These are phyloP conservation scores for Capronia americana DNA, from an alignment of 2,329 filamentous ascomycete genomes.

Conservation along the genomic window DNA sequence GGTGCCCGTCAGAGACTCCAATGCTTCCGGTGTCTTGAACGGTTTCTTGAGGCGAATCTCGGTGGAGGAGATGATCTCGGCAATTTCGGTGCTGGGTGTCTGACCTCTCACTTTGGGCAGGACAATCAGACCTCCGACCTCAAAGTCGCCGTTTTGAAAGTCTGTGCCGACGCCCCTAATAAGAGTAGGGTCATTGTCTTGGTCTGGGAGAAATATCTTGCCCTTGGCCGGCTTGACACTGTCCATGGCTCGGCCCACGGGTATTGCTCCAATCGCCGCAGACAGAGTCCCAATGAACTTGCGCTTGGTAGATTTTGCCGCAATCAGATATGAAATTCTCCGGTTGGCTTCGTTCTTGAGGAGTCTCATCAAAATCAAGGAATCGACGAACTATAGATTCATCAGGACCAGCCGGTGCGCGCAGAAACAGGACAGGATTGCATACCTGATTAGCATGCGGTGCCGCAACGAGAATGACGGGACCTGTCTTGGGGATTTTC, in stretches of 20 bases:
- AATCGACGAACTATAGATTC: slow-evolving; percentile 80
- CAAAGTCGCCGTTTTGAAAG: slow-evolving; percentile 74
- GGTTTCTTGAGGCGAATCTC: slow-evolving; percentile 86
- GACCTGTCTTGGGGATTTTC: slow-evolving; percentile 87
- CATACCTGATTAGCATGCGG: slow-evolving; percentile 93
- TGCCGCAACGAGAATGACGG: slow-evolving; percentile 93
- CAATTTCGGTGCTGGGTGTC: slow-evolving; percentile 82
- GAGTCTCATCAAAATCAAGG: slow-evolving; percentile 88
- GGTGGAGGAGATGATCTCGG: slow-evolving; percentile 77
- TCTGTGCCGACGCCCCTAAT: slow-evolving; percentile 80
- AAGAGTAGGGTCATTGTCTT: slow-evolving; percentile 80
- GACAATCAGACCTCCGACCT: slow-evolving; percentile 82
- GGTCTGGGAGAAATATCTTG: slow-evolving; percentile 86
- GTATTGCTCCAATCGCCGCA: slow-evolving; percentile 82
- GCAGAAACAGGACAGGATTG: slow-evolving; percentile 21
- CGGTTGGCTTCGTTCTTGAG: slow-evolving; percentile 85
- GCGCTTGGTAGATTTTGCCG: slow-evolving; percentile 91
- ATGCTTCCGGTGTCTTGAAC: slow-evolving; percentile 76
- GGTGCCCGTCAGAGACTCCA: slow-evolving; percentile 82
- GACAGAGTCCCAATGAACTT: slow-evolving; percentile 88
- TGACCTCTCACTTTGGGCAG: slow-evolving; percentile 82
- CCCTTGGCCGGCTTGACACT: slow-evolving; percentile 79
- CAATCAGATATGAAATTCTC: slow-evolving; percentile 89
- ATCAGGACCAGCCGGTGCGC: slow-evolving; percentile 22
- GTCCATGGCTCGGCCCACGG: slow-evolving; percentile 92